Evolutionary conservation across 495 filamentous ascomycete species (phyloP), one percentile per base, ranked within the genome.

Genomic region (Neurospora cerealis): DNA sequence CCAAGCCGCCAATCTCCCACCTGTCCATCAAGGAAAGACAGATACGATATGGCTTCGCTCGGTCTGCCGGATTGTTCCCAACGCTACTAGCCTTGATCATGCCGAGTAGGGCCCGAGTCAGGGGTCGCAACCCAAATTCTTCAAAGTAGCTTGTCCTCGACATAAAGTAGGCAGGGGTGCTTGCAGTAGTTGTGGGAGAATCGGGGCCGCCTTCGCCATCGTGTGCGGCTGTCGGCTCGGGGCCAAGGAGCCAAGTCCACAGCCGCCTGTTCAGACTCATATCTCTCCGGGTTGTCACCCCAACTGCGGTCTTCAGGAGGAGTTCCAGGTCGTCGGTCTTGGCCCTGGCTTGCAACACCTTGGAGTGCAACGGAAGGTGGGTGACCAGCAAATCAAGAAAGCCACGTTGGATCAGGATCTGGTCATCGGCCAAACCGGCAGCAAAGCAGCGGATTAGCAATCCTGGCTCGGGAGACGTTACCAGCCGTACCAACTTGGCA

Each of bases 231-330:
- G 86, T 74, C 36, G 88, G 87, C 72, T 96, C 93, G 2, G 94
- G 95, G 3, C 96, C 96, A 9, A 99, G 84, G 73, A 98, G 89
- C 96, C 96, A 99, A n/a, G 93, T 87, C 95, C 96, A 99, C 42
- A 99, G 84, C 44, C 96, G 87, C 73, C 96, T 86, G 79, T 99
- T 99, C 70, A 99, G 84, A 77, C 94, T 95, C 96, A 98, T 98
- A 69, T 99, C 96, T 81, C 95, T 87, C 39, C 96, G 88, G 36
- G 88, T 87, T 3, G 97, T 93, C 48, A 99, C 95, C 0, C 93
- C 90, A 8, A 89, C 89, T 24, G 95, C 96, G 44, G 96, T 92
- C 75, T 89, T 87, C 34, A 97, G 86, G 10, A 99, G 85, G 17
- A 91, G 89, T 76, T 96, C 91, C 19, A 97, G 83, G 79, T 98